These are phyloP conservation scores for Aspergillus texensis DNA, from an alignment of 2,329 filamentous ascomycete species.

Conservation along the genomic window DNA sequence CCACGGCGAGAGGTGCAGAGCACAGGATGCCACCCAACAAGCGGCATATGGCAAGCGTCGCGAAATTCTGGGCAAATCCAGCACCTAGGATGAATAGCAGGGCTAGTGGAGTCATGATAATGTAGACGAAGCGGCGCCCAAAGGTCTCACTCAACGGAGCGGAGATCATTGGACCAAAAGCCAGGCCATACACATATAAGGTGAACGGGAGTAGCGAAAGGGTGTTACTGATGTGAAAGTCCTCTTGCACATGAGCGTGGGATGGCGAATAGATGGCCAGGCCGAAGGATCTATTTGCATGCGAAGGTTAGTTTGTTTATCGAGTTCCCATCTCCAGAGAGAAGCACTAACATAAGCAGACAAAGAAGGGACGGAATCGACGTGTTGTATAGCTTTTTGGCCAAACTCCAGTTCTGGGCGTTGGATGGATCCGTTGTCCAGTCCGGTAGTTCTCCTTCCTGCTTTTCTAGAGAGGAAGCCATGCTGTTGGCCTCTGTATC, in stretches of 20 bases:
- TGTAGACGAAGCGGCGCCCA: slow-evolving; percentile 12
- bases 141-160: slow-evolving; percentile 14
- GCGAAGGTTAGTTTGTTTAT: not conserved
- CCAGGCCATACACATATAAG: slow-evolving; percentile 15
- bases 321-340: not conserved
- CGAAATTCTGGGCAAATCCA: slow-evolving; percentile 9
- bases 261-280: slow-evolving; percentile 16
- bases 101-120: slow-evolving; percentile 11
- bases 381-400: not conserved
- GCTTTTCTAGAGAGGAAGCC: not conserved
- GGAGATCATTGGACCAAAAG: slow-evolving; percentile 14
- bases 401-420: not conserved
- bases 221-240: slow-evolving; percentile 11
- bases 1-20: slow-evolving; percentile 16
- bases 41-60: slow-evolving; percentile 12
- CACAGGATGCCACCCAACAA: slow-evolving; percentile 13
- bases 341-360: not conserved
- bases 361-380: not conserved
- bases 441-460: not conserved
- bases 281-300: slow-evolving; percentile 10
- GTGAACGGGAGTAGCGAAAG: slow-evolving; percentile 13
- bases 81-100: slow-evolving; percentile 13
- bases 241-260: slow-evolving; percentile 7
- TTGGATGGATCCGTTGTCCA: not conserved
- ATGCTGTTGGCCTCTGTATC: not conserved